Conservation (phyloP, 1,139 yeast genomes). For the Trichomonascaceae sp. region DNA sequence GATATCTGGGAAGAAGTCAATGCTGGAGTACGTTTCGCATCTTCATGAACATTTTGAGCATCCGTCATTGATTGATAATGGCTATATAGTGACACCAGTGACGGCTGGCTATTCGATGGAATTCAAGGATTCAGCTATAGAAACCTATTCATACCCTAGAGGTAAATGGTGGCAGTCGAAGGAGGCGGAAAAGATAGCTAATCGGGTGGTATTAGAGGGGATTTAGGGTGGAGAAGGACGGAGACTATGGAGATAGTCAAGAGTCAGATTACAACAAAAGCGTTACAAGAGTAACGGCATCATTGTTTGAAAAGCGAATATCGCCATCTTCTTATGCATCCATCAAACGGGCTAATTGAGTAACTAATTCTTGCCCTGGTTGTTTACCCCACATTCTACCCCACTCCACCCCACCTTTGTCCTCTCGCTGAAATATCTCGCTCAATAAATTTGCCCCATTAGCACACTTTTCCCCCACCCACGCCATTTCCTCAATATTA, state of each 20-base stretch:
- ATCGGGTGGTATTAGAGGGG: slow-evolving; percentile 15
- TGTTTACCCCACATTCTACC: too few relatives aligned
- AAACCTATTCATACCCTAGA: slow-evolving; percentile 31
- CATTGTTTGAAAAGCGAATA: too few relatives aligned
- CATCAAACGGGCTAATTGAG: too few relatives aligned
- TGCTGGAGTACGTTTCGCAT: slow-evolving; percentile 33
- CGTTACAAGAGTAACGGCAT: too few relatives aligned
- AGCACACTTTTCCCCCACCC: too few relatives aligned
- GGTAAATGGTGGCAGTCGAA: slow-evolving; percentile 36
- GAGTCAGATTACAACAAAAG: too few relatives aligned
- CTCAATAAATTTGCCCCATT: too few relatives aligned
- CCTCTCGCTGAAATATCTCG: too few relatives aligned
- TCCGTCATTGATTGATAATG: slow-evolving; percentile 34
- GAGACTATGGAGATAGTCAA: neutral
- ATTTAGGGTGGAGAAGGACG: neutral
- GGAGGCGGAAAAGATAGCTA: slow-evolving; percentile 20
- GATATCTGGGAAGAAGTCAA: slow-evolving; percentile 33
- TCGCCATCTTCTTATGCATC: too few relatives aligned
- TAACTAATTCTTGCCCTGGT: too few relatives aligned
- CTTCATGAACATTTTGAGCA: slow-evolving; percentile 31
- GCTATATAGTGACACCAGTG: slow-evolving; percentile 35
- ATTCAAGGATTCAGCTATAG: slow-evolving; percentile 31
- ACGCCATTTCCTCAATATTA: too few relatives aligned
- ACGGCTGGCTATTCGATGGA: slow-evolving; percentile 38
- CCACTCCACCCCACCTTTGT: too few relatives aligned